A percentile compares a stretch with the other conserved stretches of the same genome.
Evolutionary conservation across 2,329 filamentous ascomycete species (phyloP).

Genomic region (Fusarium sulawesiense): DNA sequence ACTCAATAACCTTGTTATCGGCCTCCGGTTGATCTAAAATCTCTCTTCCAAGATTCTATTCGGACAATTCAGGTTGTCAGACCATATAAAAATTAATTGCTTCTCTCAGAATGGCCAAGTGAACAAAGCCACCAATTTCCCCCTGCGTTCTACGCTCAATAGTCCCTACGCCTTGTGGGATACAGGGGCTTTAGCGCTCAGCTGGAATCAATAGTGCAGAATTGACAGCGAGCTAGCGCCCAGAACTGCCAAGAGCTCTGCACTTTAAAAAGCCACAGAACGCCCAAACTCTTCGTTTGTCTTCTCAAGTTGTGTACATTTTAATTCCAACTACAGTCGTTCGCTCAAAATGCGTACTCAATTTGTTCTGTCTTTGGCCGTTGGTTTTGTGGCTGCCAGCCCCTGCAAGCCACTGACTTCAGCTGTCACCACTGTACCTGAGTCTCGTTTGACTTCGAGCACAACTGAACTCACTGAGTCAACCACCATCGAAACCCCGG

Average conservation of each 20-base stretch:
- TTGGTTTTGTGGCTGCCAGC: neutral
- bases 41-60: neutral
- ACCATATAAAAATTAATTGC: neutral
- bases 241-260: neutral
- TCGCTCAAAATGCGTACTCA: neutral
- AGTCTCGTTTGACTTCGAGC: neutral
- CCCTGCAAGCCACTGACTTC: neutral
- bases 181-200: neutral
- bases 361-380: neutral
- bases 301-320: neutral
- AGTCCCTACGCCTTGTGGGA: neutral
- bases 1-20: neutral
- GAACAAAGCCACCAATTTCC: neutral
- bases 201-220: neutral
- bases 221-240: neutral
- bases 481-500: neutral
- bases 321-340: neutral
- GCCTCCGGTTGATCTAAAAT: neutral
- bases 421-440: accelerated
- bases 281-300: neutral
- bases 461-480: neutral
- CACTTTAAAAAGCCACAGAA: neutral
- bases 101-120: neutral
- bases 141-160: neutral
- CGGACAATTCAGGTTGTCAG: neutral